Percentiles rank a stretch among this genome's conserved stretches.
Evolutionary conservation across 2,329 filamentous ascomycete genomes (phyloP).

Genomic region (Fusarium anthophilum): DNA sequence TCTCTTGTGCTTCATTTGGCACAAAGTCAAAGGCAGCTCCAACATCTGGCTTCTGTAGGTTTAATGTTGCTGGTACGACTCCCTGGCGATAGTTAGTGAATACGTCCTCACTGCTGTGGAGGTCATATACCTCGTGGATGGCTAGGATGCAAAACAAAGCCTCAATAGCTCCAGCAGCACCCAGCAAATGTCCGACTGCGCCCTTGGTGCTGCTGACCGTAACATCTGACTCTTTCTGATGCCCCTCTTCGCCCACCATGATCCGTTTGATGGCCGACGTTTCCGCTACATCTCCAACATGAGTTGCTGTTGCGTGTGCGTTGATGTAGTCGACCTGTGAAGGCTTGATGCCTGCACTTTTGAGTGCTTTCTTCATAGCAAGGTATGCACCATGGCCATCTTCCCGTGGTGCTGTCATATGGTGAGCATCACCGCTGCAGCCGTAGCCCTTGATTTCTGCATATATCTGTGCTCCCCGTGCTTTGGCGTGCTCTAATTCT

Average conservation of each 20-base stretch:
- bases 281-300: slow-evolving; percentile 87
- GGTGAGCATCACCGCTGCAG: slow-evolving; percentile 87
- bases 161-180: slow-evolving; percentile 90
- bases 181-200: slow-evolving; percentile 88
- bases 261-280: slow-evolving; percentile 82
- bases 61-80: slow-evolving; percentile 84
- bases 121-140: slow-evolving; percentile 73
- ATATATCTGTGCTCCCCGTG: slow-evolving; percentile 82
- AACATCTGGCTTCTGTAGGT: slow-evolving; percentile 73
- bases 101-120: neutral
- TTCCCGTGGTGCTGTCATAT: slow-evolving; percentile 89
- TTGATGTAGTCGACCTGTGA: slow-evolving; percentile 88
- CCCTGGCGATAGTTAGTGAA: slow-evolving; percentile 64
- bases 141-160: slow-evolving; percentile 85
- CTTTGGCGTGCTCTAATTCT: slow-evolving; percentile 86
- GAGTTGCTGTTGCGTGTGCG: slow-evolving; percentile 91
- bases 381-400: slow-evolving; percentile 83
- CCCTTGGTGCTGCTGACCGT: slow-evolving; percentile 95
- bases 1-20: slow-evolving; percentile 74
- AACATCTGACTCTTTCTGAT: slow-evolving; percentile 68
- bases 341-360: slow-evolving; percentile 75
- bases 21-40: slow-evolving; percentile 88
- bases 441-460: slow-evolving; percentile 92
- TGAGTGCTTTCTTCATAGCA: slow-evolving; percentile 86
- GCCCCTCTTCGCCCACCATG: slow-evolving; percentile 78